Evolutionary conservation across 2,329 filamentous ascomycete genomes (phyloP).

Genomic region (Sporothrix brunneoviolacea): DNA sequence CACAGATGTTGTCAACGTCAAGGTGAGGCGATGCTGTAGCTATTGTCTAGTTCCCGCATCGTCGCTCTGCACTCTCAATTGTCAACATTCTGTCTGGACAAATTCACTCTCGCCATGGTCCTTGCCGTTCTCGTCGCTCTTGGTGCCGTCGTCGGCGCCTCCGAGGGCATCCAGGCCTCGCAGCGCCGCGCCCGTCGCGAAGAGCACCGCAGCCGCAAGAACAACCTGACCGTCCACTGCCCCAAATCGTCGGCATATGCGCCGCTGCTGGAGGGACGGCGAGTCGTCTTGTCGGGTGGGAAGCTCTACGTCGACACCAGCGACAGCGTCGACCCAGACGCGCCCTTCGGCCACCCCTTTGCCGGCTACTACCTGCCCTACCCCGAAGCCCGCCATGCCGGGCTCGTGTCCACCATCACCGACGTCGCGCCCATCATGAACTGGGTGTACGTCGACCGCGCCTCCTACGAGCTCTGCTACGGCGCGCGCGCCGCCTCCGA

Average conservation of each 20-base stretch:
- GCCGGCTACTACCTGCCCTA: conserved; percentile 53
- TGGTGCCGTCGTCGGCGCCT: conserved; percentile 37
- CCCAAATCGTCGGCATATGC: conserved; percentile 40
- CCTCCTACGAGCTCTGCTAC: conserved; percentile 41
- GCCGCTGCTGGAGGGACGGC: conserved; percentile 36
- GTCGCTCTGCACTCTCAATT: no score
- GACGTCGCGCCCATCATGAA: conserved; percentile 44
- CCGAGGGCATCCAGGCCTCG: conserved; percentile 40
- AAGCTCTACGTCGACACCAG: conserved; percentile 43
- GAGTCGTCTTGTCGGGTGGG: conserved; percentile 38
- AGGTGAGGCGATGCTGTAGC: no score
- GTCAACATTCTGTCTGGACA: no score
- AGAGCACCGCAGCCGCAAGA: conserved; percentile 41
- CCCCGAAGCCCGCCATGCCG: conserved; percentile 42
- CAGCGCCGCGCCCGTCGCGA: conserved; percentile 39
- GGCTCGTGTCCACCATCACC: conserved; percentile 42
- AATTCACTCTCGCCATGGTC: conserved; percentile 15
- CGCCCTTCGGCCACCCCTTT: conserved; percentile 41
- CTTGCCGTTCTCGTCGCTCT: conserved; percentile 33
- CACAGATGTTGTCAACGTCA: no score
- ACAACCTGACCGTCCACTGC: conserved; percentile 41
- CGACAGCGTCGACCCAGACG: conserved; percentile 26
- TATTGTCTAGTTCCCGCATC: no score
- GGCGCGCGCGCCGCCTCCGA: conserved; percentile 37
- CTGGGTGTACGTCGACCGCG: conserved; percentile 42